Percentiles rank a stretch among this genome's conserved stretches.
Evolutionary conservation across 345 rosid species (phyloP).

Genomic region (Trapa bicornis): DNA sequence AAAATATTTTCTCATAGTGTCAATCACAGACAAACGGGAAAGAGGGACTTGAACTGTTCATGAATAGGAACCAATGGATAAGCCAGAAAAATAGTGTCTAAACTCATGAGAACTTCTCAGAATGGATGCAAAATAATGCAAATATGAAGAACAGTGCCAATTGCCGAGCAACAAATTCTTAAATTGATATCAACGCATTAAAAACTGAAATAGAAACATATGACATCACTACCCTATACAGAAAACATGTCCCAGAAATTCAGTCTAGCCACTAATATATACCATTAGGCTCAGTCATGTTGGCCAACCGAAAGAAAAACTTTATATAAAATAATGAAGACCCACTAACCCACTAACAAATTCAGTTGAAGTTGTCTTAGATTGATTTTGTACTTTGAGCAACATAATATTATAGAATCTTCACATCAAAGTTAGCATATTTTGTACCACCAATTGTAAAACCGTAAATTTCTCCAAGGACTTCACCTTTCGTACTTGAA

Average conservation of each 20-base stretch:
- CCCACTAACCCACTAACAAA: background rate
- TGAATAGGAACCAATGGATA: background rate
- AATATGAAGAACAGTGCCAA: background rate
- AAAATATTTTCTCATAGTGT: no score
- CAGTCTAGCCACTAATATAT: no score
- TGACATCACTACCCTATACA: background rate
- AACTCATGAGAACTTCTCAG: background rate
- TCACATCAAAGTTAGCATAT: background rate
- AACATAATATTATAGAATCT: background rate
- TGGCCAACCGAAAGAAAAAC: background rate
- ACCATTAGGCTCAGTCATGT: background rate
- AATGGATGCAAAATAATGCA: background rate
- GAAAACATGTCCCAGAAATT: background rate
- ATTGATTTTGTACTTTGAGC: background rate
- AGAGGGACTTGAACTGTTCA: background rate
- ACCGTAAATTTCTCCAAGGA: background rate
- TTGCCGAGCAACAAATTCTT: background rate
- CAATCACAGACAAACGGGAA: background rate
- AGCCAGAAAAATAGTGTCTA: background rate
- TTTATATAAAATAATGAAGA: conserved; percentile 1
- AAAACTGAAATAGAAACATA: background rate
- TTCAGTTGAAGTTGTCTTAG: background rate
- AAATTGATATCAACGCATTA: background rate
- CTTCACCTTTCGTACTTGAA: background rate
- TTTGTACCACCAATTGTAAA: background rate